Percentiles rank a stretch among this genome's conserved stretches.
phyloP scores from a whole-genome alignment of 345 rosid species.

The Limnanthes douglasii region DNA sequence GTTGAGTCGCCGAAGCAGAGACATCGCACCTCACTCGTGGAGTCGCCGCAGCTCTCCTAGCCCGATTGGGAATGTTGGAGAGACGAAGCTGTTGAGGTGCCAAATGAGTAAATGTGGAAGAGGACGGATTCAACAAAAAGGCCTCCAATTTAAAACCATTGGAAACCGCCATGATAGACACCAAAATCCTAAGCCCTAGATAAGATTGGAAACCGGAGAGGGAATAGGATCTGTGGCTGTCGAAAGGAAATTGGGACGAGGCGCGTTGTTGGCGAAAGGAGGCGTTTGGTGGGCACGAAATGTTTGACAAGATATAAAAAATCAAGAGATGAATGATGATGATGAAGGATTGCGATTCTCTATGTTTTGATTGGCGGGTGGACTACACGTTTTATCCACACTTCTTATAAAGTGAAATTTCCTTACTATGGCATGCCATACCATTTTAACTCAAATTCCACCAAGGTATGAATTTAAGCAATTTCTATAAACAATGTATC shows the following conservation, averaged over 20 bases:
- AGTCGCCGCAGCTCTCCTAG: constrained; percentile 9
- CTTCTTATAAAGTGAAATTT: too few relatives aligned
- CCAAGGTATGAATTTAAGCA: too few relatives aligned
- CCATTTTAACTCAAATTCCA: too few relatives aligned
- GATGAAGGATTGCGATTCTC: constrained; percentile 8
- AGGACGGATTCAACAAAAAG: constrained; percentile 20
- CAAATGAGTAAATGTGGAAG: constrained; percentile 14
- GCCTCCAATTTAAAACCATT: constrained; percentile 26
- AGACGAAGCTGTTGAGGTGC: constrained; percentile 14
- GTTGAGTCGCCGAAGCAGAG: constrained; percentile 10
- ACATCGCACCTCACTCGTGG: constrained; percentile 30
- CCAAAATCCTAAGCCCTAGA: constrained; percentile 9
- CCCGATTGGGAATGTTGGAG: constrained; percentile 13
- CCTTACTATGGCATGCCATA: too few relatives aligned
- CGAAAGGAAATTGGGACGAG: neutral
- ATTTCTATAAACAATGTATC: too few relatives aligned
- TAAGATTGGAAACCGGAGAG: constrained; percentile 2
- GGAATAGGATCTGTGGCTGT: neutral
- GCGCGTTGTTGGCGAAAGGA: neutral
- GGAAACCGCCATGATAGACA: constrained; percentile 25
- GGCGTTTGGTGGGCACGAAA: constrained; percentile 8
- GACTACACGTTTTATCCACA: constrained; percentile 52
- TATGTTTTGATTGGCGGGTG: constrained; percentile 46
- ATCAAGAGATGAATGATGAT: neutral
- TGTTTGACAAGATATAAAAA: constrained; percentile 4